Evolutionary conservation across 345 rosid species (phyloP), one percentile per base, ranked within the genome.

Genomic region (Abelmoschus esculentus): DNA sequence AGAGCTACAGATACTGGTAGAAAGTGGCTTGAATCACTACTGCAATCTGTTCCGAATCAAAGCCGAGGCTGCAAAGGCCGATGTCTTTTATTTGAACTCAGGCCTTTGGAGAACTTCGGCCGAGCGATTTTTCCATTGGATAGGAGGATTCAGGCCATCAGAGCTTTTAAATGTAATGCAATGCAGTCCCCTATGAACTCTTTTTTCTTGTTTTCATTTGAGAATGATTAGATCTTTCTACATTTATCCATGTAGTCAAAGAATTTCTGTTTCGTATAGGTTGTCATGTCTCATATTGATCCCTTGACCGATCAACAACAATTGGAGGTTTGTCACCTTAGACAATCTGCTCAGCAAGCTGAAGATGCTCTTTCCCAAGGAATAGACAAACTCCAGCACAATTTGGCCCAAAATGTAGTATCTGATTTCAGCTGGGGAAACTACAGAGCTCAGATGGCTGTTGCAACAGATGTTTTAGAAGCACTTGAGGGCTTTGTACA

Each of bases 111-210:
- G 89, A 73, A 92, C 95, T 8, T 80, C 96, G 3, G 82, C 87
- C 0, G 98, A 92, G 50, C 82, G 89, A 19, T 85, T 93, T 61
- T 90, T 87, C 47, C 89, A 83, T 26, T 93, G 97, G 93, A 89
- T 90, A 19, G 98, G 96, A 69, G 96, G 96, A 6, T 92, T 90
- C 47, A 91, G 98, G 15, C 98, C 98, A 18, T 92, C 96, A 4
- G 90, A 90, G 62, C 83, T 92, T 77, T 71, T 92, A 47, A 86
- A 87, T 66, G 98, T 92, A 78, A 77, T 60, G 58, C 58, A 22
- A 22, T 22, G 19, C 50, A 26, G 22, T 38, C 66, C 36, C 66
- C n/a, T 53, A 3, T 47, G 50, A 62, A 52, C 44, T 7, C 62
- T 15, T 14, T 38, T 19, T 6, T 40, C 46, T 40, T 40, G 46